These are phyloP conservation scores for Vaccinium vitisidaea DNA, from an alignment of 148 eudicot genomes.

Conservation along the genomic window DNA sequence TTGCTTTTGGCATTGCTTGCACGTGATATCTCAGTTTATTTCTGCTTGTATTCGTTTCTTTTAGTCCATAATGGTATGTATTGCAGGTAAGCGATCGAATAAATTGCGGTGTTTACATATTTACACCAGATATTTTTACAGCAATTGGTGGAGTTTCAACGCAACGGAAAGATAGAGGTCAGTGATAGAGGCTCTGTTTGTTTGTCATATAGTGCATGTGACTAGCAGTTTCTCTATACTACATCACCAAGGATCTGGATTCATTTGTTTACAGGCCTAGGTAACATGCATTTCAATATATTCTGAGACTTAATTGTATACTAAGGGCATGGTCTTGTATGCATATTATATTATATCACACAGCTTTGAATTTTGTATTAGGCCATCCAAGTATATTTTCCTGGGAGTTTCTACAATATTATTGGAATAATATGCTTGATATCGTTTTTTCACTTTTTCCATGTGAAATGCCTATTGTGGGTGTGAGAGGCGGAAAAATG, in stretches of 20 bases:
- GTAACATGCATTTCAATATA: not conserved
- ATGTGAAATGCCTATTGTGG: not conserved
- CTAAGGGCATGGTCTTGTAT: not conserved
- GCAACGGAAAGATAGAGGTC: constrained; percentile 65
- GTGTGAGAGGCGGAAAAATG: too few relatives aligned
- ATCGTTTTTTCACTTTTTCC: not conserved
- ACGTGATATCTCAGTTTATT: not conserved
- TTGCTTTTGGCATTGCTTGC: not conserved
- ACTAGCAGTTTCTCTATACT: not conserved
- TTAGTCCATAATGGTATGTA: constrained; percentile 14
- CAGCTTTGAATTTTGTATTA: not conserved
- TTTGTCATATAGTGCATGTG: not conserved
- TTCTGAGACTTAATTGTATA: not conserved
- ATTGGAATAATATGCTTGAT: not conserved
- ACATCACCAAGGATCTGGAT: not conserved
- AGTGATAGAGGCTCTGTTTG: constrained; percentile 1
- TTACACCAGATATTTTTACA: constrained; percentile 58
- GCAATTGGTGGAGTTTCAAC: constrained; percentile 63
- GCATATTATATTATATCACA: not conserved
- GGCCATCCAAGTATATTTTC: not conserved
- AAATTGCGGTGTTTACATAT: constrained; percentile 75
- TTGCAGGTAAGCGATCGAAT: constrained; percentile 75
- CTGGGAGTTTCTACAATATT: not conserved
- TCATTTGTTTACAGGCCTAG: not conserved
- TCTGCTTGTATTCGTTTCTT: not conserved